phyloP scores from a whole-genome alignment of 2,329 filamentous ascomycete species.

The Penicillium rolfsii region DNA sequence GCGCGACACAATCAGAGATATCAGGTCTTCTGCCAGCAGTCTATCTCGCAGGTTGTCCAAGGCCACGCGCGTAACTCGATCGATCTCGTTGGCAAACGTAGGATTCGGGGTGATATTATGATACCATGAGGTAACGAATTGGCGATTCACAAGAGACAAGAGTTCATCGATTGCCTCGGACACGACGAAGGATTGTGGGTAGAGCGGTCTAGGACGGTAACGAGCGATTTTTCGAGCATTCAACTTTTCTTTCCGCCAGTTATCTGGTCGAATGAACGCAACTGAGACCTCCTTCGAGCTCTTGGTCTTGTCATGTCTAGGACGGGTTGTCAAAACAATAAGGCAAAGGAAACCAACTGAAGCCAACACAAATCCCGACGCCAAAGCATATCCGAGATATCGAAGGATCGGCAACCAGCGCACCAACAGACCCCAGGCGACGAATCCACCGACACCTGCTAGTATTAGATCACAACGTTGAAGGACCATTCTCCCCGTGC shows the following conservation, averaged over 20 bases:
- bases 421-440: conserved; percentile 85
- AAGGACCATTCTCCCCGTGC: conserved; percentile 51
- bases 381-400: conserved; percentile 83
- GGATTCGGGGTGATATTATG: conserved; percentile 78
- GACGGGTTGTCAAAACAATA: conserved; percentile 60
- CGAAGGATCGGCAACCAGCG: conserved; percentile 82
- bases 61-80: conserved; percentile 74
- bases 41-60: conserved; percentile 72
- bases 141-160: conserved; percentile 73
- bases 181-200: conserved; percentile 74
- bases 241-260: conserved; percentile 72
- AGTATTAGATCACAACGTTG: conserved; percentile 49
- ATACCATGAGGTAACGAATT: conserved; percentile 92
- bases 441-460: conserved; percentile 54
- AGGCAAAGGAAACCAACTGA: conserved; percentile 61
- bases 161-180: conserved; percentile 80
- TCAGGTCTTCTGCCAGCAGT: conserved; percentile 75
- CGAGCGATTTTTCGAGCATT: conserved; percentile 66
- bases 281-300: conserved; percentile 49
- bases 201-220: conserved; percentile 72
- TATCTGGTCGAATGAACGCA: conserved; percentile 63
- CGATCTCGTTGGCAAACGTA: conserved; percentile 82
- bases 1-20: conserved; percentile 78
- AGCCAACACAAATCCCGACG: conserved; percentile 65
- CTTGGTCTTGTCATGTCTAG: conserved; percentile 42